Evolutionary conservation across 1,284 basidiomycete species (phyloP), one percentile per base, ranked within the genome.

Genomic region (Pascua sp.): DNA sequence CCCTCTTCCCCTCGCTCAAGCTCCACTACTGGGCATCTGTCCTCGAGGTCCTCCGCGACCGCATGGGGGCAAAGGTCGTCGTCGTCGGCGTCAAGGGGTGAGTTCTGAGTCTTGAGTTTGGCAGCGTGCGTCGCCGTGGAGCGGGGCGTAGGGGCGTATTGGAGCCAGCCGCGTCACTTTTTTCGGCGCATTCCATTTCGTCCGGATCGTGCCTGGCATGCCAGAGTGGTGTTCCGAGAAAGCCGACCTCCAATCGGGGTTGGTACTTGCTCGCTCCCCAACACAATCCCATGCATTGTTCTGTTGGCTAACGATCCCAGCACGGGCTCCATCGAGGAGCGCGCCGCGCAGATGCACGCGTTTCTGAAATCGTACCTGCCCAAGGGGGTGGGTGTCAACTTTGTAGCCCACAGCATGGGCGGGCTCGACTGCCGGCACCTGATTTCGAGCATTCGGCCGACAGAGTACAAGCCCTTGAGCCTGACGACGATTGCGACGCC

Each of bases 1-100:
- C 15, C 81, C 85, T 67, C 79, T 94, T 69, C 83, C 76, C 76
- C 8, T 75, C 72, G 5, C 62, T 78, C 43, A 77, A 91, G 60
- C 85, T 93, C 71, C 93, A 98, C 65, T 99, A 99, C 73, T 99
- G 96, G 96, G 86, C 87, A 0, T 89, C 90, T 57, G 86, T 97
- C 7, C 81, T 98, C 44, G 85, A 85, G 45, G 85, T 96, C 9
- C 81, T 99, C 12, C 83, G 89, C 53, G 83, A 89, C 59, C 89
- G 84, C 65, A 81, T 98, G 17, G 90, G 91, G 8, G 93, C 89
- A 18, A 90, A 97, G 61, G 93, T 98, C 15, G 86, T 97, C 51
- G 90, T 98, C n/a, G 92, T 93, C 4, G 86, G 89, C 1, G 96
- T 98, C 17, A 96, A 96, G 47, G 86, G 88, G 89, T 92, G 71